phyloP scores from a whole-genome alignment of 116 monocot genomes.

The Iris pallida region DNA sequence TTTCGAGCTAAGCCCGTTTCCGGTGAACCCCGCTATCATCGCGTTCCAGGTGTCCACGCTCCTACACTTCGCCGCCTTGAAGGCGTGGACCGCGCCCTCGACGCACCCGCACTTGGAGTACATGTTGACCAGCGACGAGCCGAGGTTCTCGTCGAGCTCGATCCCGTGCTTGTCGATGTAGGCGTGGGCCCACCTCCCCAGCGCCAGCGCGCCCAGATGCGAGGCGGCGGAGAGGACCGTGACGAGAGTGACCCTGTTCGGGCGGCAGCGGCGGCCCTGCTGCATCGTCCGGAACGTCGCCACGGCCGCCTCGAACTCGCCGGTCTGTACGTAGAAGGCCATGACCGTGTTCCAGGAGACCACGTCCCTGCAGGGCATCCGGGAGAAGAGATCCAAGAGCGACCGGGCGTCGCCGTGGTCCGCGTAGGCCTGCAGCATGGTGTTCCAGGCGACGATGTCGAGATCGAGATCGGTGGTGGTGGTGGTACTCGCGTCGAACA shows the following conservation, averaged over 20 bases:
- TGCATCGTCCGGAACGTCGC: constrained; percentile 41
- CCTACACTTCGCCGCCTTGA: constrained; percentile 13
- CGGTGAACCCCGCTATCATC: constrained; percentile 46
- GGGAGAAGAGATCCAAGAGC: constrained; percentile 29
- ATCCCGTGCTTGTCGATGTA: constrained; percentile 23
- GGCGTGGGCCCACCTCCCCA: constrained; percentile 50
- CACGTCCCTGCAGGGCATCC: constrained; percentile 44
- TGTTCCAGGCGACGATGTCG: constrained; percentile 61
- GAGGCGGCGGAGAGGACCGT: constrained; percentile 33
- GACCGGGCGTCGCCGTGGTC: constrained; percentile 17
- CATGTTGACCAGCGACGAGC: constrained; percentile 58
- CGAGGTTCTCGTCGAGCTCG: constrained; percentile 38
- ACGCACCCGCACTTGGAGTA: constrained; percentile 60
- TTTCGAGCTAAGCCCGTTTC: constrained; percentile 33
- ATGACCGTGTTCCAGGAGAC: constrained; percentile 76
- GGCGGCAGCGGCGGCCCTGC: constrained; percentile 13
- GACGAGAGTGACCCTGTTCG: constrained; percentile 39
- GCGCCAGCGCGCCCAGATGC: constrained; percentile 42
- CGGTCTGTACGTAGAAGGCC: constrained; percentile 24
- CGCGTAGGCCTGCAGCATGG: constrained; percentile 54
- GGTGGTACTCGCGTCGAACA: constrained; percentile 42
- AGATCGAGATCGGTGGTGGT: neutral
- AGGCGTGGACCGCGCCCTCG: constrained; percentile 30
- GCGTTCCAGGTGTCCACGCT: constrained; percentile 59
- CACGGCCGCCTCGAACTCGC: constrained; percentile 45